Evolutionary conservation across 225 moss, liverwort and hornwort genomes (phyloP), one percentile per base, ranked within the genome.

Genomic region (Antitrichia curtipendula): DNA sequence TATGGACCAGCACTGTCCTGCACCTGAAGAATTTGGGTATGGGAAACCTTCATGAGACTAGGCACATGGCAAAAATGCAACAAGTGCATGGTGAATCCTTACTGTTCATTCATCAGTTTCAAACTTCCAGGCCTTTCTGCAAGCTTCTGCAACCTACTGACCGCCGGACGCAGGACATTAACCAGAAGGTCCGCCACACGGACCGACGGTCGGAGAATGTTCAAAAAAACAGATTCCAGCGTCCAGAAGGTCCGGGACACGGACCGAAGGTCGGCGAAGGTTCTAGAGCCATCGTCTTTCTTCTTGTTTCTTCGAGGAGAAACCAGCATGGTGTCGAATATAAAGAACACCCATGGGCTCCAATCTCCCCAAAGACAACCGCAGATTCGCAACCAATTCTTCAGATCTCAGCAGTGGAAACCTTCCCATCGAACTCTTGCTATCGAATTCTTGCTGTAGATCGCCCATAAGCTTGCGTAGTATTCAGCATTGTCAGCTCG

Each of bases 321-420:
- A 58, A 70, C 14, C 31, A 23, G 9, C 38, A 41, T 19, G 53
- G 32, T 16, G 24, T 52, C 41, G 6, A 7, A 1, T 52, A 81
- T 72, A 61, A 72, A 58, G n/a, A 49, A 45, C 8, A 1, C 10
- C n/a, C 49, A 49, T 5, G 70, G 23, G 7, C 40, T 38, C 15
- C 32, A 0, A 4, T 5, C 4, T 40, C 6, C 2, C 3, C 6
- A 20, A 11, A 6, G 3, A 6, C 3, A 36, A 6, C 31, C 8
- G 31, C 31, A 29, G 61, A 29, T 15, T n/a, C 10, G 36, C 20
- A 20, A 36, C 36, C 5, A 36, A 16, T 10, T 1, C 69, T 4
- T 13, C 24, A 23, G 24, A 23, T 69, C 25, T 7, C 24, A 14
- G 40, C 13, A 2, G 2, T 24, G 14, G 13, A 28, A 43, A 3